These are phyloP conservation scores for Cytospora mali DNA, from an alignment of 2,329 filamentous ascomycete genomes.

Conservation along the genomic window DNA sequence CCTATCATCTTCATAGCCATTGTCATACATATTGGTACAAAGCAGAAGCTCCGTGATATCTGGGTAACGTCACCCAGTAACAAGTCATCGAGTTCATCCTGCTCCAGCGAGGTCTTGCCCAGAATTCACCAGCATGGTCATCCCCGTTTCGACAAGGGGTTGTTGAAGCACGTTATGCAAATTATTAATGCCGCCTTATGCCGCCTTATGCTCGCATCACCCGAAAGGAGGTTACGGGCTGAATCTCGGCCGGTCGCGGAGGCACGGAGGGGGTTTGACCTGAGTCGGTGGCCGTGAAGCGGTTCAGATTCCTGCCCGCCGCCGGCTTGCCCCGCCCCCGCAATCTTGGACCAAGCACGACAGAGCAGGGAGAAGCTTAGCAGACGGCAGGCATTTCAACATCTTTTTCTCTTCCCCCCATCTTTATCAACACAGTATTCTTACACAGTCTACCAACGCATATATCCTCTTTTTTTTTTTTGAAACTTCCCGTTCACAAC, in stretches of 20 bases:
- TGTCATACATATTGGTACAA: too few relatives aligned
- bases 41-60: too few relatives aligned
- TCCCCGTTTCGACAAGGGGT: too few relatives aligned
- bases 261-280: background rate
- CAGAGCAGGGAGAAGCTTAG: background rate
- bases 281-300: background rate
- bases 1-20: too few relatives aligned
- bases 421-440: background rate
- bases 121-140: too few relatives aligned
- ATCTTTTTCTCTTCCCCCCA: background rate
- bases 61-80: too few relatives aligned
- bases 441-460: background rate
- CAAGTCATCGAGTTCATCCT: too few relatives aligned
- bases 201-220: background rate
- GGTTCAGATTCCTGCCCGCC: background rate
- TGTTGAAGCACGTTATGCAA: too few relatives aligned
- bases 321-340: conserved; percentile 19
- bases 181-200: background rate
- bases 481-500: background rate
- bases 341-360: background rate
- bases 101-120: too few relatives aligned
- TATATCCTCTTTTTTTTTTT: too few relatives aligned
- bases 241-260: background rate
- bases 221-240: background rate
- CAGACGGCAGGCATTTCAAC: conserved; percentile 12